Evolutionary conservation across 1,139 yeast species (phyloP), one percentile per base, ranked within the genome.

Genomic region (Starmera stellimalicola): DNA sequence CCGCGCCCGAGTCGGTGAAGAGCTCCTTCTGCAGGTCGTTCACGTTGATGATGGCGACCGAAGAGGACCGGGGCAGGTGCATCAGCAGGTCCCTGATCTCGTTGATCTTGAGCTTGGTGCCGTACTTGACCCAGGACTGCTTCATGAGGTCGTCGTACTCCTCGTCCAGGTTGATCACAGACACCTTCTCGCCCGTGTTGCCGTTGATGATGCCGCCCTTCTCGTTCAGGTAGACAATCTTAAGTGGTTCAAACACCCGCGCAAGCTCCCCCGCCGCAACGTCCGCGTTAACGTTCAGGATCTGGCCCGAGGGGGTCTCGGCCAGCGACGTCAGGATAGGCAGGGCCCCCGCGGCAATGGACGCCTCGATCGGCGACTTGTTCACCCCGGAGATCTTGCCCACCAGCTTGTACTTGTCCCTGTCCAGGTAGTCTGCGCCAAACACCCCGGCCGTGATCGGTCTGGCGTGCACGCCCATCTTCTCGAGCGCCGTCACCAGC

Each of bases 231-330:
- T 91, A 91, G 32, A 93, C 98, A 45, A 91, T 88, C 61, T 91
- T 91, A 55, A 91, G 73, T 12, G 99, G 99, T 61, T 91, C 95
- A 48, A 91, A 83, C 38, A 84, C 95, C 55, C 97, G 75, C 16
- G 98, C 97, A 46, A 91, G 72, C 60, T 91, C 97, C 48, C 96
- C 94, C 32, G 99, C 99, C 29, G 98, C 98, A 35, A 91, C 96
- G 55, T 91, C 99, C 7, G 99, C 99, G 57, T 91, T 91, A 41
- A 91, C 98, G 52, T 91, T 91, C 55, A 91, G 71, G 57, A 91
- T 81, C 64, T 91, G 99, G 19, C 99, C 98, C 5, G 93, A 84
- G 15, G 93, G 72, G 19, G 97, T 91, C 62, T 91, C 98, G 10
- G 98, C 98, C 50, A 91, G 63, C 1, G 97, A 88, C 2, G 99